These are phyloP conservation scores for Calonectria pseudoreteaudii DNA, from an alignment of 2,329 filamentous ascomycete genomes.

Conservation along the genomic window DNA sequence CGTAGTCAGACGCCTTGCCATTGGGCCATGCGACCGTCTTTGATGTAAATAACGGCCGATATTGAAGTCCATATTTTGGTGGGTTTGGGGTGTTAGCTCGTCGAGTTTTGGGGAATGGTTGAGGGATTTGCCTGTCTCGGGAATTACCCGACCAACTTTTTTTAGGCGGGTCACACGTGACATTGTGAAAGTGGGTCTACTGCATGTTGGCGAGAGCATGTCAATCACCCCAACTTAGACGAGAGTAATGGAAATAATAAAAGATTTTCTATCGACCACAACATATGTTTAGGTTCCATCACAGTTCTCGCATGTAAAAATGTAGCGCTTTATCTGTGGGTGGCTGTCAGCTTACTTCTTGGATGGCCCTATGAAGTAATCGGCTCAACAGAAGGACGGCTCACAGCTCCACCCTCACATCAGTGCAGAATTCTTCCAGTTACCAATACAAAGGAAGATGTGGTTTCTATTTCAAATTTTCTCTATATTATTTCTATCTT, in stretches of 20 bases:
- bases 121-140: conserved; percentile 5
- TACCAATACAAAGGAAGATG: no score
- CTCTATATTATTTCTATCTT: no score
- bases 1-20: conserved; percentile 50
- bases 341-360: not conserved
- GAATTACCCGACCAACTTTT: not conserved
- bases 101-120: not conserved
- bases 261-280: not conserved
- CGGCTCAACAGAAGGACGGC: not conserved
- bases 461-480: no score
- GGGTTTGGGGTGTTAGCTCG: not conserved
- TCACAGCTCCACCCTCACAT: not conserved
- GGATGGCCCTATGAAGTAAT: not conserved
- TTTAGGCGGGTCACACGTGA: not conserved
- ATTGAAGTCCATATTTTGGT: not conserved
- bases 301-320: not conserved
- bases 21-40: conserved; percentile 12
- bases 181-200: not conserved
- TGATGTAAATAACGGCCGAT: not conserved
- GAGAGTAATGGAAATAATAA: not conserved
- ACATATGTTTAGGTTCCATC: not conserved
- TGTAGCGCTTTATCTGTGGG: not conserved
- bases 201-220: not conserved
- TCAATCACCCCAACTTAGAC: not conserved
- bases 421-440: not conserved